Percentiles rank a stretch among this genome's conserved stretches.
Evolutionary conservation across 2,329 filamentous ascomycete genomes (phyloP).

Genomic region (Rutstroemia sp.): DNA sequence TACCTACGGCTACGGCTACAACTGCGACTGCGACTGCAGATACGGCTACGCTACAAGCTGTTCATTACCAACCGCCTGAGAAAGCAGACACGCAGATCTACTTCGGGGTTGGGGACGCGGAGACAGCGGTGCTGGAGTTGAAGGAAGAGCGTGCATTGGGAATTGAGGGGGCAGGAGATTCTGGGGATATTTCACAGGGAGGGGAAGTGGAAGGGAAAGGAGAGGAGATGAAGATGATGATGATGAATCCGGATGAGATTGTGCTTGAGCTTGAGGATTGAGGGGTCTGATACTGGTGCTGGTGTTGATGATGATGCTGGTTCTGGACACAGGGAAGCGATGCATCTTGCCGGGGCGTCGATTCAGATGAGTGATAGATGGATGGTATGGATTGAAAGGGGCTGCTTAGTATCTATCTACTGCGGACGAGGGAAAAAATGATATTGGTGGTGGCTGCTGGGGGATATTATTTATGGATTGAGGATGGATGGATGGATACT

Average conservation of each 20-base stretch:
- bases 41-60: background rate
- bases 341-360: background rate
- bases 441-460: too few relatives aligned
- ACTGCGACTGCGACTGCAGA: background rate
- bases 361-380: too few relatives aligned
- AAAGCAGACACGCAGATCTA: background rate
- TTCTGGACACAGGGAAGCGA: background rate
- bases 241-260: too few relatives aligned
- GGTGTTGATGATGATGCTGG: background rate
- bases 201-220: too few relatives aligned
- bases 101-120: background rate
- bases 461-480: too few relatives aligned
- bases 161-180: background rate
- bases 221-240: too few relatives aligned
- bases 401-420: too few relatives aligned
- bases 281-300: conserved; percentile 18
- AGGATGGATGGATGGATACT: too few relatives aligned
- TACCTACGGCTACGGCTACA: too few relatives aligned
- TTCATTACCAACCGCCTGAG: background rate
- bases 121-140: background rate
- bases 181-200: background rate
- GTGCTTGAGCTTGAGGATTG: conserved; percentile 37
- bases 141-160: background rate
- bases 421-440: too few relatives aligned
- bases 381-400: too few relatives aligned